These are phyloP conservation scores for Tricladium varicosporioides DNA, from an alignment of 2,329 filamentous ascomycete species.

Conservation along the genomic window DNA sequence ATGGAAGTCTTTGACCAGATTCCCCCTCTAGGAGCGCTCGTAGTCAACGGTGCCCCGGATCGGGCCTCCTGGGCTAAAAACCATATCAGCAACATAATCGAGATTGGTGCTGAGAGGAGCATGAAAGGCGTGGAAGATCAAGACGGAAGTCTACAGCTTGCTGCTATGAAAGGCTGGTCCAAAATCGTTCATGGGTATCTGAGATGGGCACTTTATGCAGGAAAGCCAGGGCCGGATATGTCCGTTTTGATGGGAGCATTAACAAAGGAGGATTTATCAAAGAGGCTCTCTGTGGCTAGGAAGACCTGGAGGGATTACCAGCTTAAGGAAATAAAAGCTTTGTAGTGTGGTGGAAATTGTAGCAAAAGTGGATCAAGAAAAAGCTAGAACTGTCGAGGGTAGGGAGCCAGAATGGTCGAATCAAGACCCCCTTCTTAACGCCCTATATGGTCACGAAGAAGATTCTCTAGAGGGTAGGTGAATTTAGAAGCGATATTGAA, in stretches of 20 bases:
- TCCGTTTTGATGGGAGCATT: slow-evolving; percentile 53
- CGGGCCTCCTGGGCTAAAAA: no score
- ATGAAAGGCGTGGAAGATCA: neutral
- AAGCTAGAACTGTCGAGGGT: no score
- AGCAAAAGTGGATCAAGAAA: no score
- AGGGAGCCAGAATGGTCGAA: no score
- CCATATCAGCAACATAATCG: no score
- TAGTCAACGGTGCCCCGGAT: neutral
- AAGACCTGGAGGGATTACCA: slow-evolving; percentile 10
- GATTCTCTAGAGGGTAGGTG: no score
- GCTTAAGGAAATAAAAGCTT: neutral
- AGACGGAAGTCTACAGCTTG: neutral
- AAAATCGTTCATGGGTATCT: slow-evolving; percentile 53
- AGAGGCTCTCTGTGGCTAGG: slow-evolving; percentile 33
- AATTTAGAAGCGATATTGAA: no score
- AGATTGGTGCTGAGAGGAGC: neutral
- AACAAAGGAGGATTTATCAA: slow-evolving; percentile 49
- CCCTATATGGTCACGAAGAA: no score
- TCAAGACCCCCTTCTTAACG: no score
- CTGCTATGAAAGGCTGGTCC: slow-evolving; percentile 33
- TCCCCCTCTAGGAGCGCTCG: slow-evolving; percentile 3
- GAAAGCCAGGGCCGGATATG: slow-evolving; percentile 51
- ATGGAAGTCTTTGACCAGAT: slow-evolving; percentile 2
- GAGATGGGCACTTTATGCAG: slow-evolving; percentile 53
- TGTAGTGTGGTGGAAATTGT: neutral